Evolutionary conservation across 176 grass and related monocot species (phyloP).

Genomic region (Oryza rufipogon): DNA sequence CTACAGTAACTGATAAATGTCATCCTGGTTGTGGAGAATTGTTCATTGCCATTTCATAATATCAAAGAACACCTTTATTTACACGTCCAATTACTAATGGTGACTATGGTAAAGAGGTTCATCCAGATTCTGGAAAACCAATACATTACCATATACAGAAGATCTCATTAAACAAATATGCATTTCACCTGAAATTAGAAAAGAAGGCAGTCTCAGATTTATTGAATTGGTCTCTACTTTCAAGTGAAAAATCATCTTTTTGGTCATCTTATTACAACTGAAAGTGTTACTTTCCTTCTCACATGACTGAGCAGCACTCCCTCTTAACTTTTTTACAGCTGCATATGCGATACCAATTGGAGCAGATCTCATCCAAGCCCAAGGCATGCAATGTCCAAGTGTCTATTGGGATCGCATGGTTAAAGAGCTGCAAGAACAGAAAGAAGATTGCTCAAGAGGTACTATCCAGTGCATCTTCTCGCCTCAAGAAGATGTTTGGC

Average conservation of each 20-base stretch:
- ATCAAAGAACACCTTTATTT: not conserved
- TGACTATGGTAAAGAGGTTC: not conserved
- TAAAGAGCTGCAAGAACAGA: constrained; percentile 76
- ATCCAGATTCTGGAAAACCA: not conserved
- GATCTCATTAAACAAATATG: not conserved
- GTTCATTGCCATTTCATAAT: not conserved
- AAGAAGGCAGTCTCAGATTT: not conserved
- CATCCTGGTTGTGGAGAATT: not conserved
- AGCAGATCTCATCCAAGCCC: constrained; percentile 48
- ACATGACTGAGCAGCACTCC: not conserved
- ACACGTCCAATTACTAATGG: not conserved
- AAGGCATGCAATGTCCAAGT: constrained; percentile 65
- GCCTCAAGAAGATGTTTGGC: constrained; percentile 75
- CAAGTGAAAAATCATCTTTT: not conserved
- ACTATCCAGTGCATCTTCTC: constrained; percentile 55
- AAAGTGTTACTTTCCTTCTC: not conserved
- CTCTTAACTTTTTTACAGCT: constrained; percentile 49
- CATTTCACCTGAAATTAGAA: constrained; percentile 13
- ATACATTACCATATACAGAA: not conserved
- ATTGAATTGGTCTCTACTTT: constrained; percentile 3
- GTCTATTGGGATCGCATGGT: constrained; percentile 69
- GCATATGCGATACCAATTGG: constrained; percentile 79
- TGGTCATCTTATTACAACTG: not conserved
- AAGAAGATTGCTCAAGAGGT: constrained; percentile 79
- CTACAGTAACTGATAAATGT: not conserved